Base-by-base conservation (phyloP, 1,284 basidiomycete species). In the Ceratobasidium sp. region DNA sequence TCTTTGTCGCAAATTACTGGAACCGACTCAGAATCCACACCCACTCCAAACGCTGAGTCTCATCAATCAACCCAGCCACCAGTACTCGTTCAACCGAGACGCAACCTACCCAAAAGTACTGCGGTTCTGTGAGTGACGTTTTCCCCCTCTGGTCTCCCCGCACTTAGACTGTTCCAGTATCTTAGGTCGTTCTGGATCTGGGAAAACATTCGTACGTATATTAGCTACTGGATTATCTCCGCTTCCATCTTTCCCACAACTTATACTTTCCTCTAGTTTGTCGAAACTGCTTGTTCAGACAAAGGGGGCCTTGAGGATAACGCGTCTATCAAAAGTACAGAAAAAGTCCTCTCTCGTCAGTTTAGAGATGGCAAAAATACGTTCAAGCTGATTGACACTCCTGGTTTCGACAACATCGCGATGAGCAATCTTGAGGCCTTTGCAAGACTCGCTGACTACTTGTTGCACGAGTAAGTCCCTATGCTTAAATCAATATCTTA, bases 151-250 rank as follows among this genome's bases (percentile, higher is more conserved):
- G 10, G 17, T 20, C 2, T 37, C 1, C 20, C 33, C 10, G 6
- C 2, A 20, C 33, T 63, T 15, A 63, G 37, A 42, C n/a, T 2
- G 13, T 11, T 26, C 1, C 39, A 73, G 69, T 49, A 20, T 73
- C 3, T 35, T 73, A 23, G 69, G 69, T 15, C 58, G 69, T 23
- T 73, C 69, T 13, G 69, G 69, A 8, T 56, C 69, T 23, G 69
- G 69, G 11, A 73, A 73, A 37, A 61, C 69, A 20, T 35, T 45
- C 10, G 69, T 73, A 37, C 8, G 69, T 33, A 1, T 8, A 15
- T 3, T 39, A 15, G 17, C 20, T 60, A 11, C n/a, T 23, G 10
- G 3, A 35, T 60, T 37, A 4, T 0, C 33, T 47, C 49, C n/a
- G 13, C 8, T 51, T 67, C 13, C 3, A 53, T 17, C 11, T 60